phyloP scores from a whole-genome alignment of 2,329 filamentous ascomycete genomes.

The Exophiala sp. region DNA sequence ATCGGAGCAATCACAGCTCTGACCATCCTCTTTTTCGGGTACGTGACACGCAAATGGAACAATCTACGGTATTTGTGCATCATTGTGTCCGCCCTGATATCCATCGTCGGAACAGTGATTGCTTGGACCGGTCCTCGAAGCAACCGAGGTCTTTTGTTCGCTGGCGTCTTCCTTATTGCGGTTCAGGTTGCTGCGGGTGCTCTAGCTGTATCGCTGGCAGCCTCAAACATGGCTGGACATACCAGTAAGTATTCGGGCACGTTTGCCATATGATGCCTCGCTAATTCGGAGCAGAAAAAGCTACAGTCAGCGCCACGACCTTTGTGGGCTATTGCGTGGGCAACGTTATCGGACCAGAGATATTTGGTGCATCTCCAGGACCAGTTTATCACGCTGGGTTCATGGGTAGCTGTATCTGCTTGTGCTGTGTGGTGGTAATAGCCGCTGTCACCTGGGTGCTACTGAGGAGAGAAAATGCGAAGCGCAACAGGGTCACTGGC shows the following conservation, averaged over 20 bases:
- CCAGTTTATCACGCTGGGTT: constrained; percentile 3
- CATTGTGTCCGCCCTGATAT: constrained; percentile 40
- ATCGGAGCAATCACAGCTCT: constrained; percentile 38
- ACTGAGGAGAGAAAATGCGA: neutral
- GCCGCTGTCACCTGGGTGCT: neutral
- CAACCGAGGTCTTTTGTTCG: constrained; percentile 45
- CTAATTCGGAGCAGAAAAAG: constrained; percentile 18
- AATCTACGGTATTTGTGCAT: constrained; percentile 34
- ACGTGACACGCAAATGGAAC: constrained; percentile 34
- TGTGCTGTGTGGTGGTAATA: constrained; percentile 3
- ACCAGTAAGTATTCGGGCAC: constrained; percentile 21
- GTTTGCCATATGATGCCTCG: too few species aligned
- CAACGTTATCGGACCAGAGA: constrained; percentile 2
- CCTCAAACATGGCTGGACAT: constrained; percentile 32
- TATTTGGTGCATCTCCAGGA: neutral
- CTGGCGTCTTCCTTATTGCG: constrained; percentile 49
- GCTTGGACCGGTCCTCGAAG: constrained; percentile 43
- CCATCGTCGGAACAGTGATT: constrained; percentile 41
- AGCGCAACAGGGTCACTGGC: neutral
- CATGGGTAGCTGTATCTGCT: constrained; percentile 4
- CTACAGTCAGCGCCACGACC: constrained; percentile 2
- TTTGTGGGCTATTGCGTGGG: constrained; percentile 2
- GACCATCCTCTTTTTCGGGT: constrained; percentile 42
- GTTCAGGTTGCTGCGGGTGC: constrained; percentile 38
- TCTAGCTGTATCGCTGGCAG: constrained; percentile 51